phyloP scores from a whole-genome alignment of 2,329 filamentous ascomycete species.

The Alternaria conjuncta region DNA sequence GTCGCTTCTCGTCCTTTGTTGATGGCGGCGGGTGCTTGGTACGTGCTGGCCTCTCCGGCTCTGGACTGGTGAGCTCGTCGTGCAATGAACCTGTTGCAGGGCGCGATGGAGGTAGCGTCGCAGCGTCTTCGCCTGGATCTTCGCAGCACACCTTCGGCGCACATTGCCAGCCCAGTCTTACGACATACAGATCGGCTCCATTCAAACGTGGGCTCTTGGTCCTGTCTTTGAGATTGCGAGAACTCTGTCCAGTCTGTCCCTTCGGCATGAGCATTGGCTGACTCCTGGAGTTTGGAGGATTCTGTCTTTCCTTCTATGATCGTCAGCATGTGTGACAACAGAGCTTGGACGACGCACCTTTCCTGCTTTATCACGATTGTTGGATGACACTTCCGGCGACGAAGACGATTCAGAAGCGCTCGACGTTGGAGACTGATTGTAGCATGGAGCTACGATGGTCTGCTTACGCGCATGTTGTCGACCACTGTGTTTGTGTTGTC shows the following conservation, averaged over 20 bases:
- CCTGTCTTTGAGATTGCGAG: background rate
- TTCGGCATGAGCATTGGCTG: background rate
- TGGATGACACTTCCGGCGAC: background rate
- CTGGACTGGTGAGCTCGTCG: background rate
- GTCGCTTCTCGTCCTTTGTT: background rate
- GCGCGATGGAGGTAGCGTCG: background rate
- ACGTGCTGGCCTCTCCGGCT: background rate
- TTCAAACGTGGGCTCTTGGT: background rate
- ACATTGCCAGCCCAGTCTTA: background rate
- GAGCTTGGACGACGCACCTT: background rate
- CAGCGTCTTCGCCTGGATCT: background rate
- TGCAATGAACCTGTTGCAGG: background rate
- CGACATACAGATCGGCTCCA: background rate
- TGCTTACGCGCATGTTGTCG: constrained; percentile 23
- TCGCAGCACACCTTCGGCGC: background rate
- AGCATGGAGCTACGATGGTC: constrained; percentile 4
- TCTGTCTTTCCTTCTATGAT: background rate
- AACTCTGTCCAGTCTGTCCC: background rate
- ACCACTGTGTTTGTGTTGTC: constrained; percentile 31
- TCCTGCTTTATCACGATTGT: background rate
- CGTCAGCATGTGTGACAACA: background rate
- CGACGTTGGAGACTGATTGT: background rate
- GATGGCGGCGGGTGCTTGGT: background rate
- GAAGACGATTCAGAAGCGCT: background rate
- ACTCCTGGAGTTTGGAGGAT: background rate